These are phyloP conservation scores for Diversispora eburnea DNA, from an alignment of 192 early-diverging fungal species.

Conservation along the genomic window DNA sequence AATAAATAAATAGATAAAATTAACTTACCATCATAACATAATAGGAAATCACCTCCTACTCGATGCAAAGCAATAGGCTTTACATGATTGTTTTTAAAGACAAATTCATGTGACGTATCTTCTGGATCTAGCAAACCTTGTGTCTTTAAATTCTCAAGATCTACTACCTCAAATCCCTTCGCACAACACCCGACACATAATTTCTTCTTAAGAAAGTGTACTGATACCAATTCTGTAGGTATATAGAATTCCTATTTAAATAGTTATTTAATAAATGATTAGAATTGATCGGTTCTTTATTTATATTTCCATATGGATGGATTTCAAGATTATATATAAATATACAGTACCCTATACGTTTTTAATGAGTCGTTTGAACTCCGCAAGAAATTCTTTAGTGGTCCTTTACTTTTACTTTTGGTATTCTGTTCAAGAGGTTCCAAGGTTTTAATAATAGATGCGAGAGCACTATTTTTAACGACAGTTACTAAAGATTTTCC, in stretches of 20 bases:
- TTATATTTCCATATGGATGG: neutral
- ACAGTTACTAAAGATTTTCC: conserved; percentile 37
- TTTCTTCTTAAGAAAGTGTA: conserved; percentile 81
- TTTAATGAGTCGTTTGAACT: conserved; percentile 47
- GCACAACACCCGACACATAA: conserved; percentile 81
- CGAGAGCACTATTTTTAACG: conserved; percentile 38
- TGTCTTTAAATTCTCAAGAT: conserved; percentile 77
- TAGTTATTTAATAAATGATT: too few relatives aligned
- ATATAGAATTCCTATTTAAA: conserved; percentile 80
- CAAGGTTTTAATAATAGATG: conserved; percentile 41
- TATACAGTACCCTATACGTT: conserved; percentile 48
- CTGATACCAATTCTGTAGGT: conserved; percentile 79
- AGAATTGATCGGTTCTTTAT: too few relatives aligned
- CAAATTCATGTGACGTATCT: conserved; percentile 75
- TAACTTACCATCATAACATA: conserved; percentile 85
- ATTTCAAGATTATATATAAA: conserved; percentile 11
- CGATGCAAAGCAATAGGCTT: conserved; percentile 83
- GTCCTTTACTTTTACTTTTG: conserved; percentile 39
- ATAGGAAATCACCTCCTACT: conserved; percentile 69
- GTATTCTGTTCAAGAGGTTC: conserved; percentile 43
- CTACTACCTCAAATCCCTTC: conserved; percentile 92
- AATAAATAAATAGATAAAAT: neutral
- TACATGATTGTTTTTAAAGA: conserved; percentile 71
- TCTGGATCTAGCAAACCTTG: conserved; percentile 83
- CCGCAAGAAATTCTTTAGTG: conserved; percentile 31